A percentile compares a stretch with the other conserved stretches of the same genome.
phyloP scores from a whole-genome alignment of 768 basidiomycete species.

The Grammothele lineata region DNA sequence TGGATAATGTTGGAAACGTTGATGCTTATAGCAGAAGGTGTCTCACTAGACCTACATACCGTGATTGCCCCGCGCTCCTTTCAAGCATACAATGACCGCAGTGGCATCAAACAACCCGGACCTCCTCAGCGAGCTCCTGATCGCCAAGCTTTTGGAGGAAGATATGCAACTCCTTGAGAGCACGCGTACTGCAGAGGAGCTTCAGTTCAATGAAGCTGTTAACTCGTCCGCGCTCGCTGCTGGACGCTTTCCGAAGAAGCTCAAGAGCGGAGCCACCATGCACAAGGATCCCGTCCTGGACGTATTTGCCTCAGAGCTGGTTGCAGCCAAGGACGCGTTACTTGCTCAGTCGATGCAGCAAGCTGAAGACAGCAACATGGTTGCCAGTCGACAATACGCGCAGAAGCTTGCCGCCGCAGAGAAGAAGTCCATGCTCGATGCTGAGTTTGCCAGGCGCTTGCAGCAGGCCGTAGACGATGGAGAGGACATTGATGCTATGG shows the following conservation, averaged over 20 bases:
- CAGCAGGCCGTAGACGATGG: slow-evolving; percentile 29
- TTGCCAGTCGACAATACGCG: slow-evolving; percentile 31
- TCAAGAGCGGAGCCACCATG: background rate
- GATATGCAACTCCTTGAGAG: slow-evolving; percentile 24
- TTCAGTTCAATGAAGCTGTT: slow-evolving; percentile 30
- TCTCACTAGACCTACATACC: no score
- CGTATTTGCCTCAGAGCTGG: slow-evolving; percentile 26
- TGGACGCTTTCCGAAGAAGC: slow-evolving; percentile 21
- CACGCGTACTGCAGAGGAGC: slow-evolving; percentile 29
- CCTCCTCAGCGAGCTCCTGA: slow-evolving; percentile 28
- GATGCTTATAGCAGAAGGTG: no score
- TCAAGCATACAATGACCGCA: no score
- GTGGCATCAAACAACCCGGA: slow-evolving; percentile 17
- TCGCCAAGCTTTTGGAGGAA: slow-evolving; percentile 31
- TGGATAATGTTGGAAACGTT: no score
- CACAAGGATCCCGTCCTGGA: slow-evolving; percentile 28
- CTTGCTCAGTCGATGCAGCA: slow-evolving; percentile 31
- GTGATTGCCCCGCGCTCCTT: no score
- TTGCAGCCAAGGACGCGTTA: slow-evolving; percentile 26
- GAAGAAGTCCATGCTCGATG: slow-evolving; percentile 32
- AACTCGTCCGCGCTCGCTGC: slow-evolving; percentile 24
- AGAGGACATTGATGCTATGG: slow-evolving; percentile 19
- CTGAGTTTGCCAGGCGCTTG: slow-evolving; percentile 33
- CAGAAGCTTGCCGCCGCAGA: slow-evolving; percentile 34
- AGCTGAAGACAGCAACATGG: slow-evolving; percentile 21